Evolutionary conservation across 1,284 basidiomycete genomes (phyloP), one percentile per base, ranked within the genome.

Genomic region (Sanghuangporus sanghuang): DNA sequence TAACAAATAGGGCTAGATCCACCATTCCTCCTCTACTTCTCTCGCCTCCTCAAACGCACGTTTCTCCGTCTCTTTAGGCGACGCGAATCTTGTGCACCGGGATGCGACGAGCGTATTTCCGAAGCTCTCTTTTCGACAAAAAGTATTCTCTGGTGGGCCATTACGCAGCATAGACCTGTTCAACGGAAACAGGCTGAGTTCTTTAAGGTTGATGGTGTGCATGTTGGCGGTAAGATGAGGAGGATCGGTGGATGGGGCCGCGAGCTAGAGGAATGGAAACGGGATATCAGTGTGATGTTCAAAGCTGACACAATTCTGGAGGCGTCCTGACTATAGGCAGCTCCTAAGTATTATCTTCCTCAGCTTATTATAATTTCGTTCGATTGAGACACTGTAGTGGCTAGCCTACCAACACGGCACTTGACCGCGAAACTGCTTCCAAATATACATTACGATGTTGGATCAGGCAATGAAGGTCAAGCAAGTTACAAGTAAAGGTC

Each of bases 101-200:
- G 82, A 1, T 87, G 85, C 70, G n/a, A 53, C 9, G 85, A 88
- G 65, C 71, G 63, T 9, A 67, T 77, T 52, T 65, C 69, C 4
- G 74, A 77, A 44, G 75, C 75, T 5, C 79, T 84, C 65, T 80
- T 84, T 66, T 81, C 81, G 8, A 77, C 71, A 21, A 68, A 84
- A 0, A 83, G 85, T 68, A 85, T 87, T 65, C 60, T 88, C 1
- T 82, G 81, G 81, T 87, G 77, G 78, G 85, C 81, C 68, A 66
- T 85, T 36, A 77, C 73, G 27, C 58, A 81, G 2, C 85, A 86
- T 63, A 68, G 70, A 65, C 5, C 38, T 2, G 61, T 69, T 38
- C 71, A 79, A 27, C 56, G 70, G 57, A 65, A 67, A 18, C 56
- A 73, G 59, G 14, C 65, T 44, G 74, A 63, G 49, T 64, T 67